Conservation (phyloP, 345 rosid species). For the Eucalyptus victrix region DNA sequence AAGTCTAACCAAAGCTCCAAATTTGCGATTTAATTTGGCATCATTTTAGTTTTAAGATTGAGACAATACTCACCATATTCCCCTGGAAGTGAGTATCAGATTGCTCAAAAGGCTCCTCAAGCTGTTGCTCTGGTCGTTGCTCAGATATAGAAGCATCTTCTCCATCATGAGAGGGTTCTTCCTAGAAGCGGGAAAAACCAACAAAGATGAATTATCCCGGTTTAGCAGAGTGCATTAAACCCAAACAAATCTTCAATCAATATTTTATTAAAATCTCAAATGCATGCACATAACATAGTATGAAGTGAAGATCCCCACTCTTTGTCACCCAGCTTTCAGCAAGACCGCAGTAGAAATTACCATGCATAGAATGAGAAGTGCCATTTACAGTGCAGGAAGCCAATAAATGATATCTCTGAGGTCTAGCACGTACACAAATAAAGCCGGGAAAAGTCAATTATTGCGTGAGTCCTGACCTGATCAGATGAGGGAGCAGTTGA, state of each 20-base stretch:
- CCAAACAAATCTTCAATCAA: neutral
- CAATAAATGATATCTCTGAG: neutral
- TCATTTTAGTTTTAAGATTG: neutral
- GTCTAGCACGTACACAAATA: neutral
- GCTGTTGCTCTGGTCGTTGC: slow-evolving; percentile 46
- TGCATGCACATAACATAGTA: neutral
- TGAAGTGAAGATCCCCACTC: neutral
- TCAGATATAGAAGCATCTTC: slow-evolving; percentile 67
- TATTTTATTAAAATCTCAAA: neutral
- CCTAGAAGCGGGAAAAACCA: too few species aligned
- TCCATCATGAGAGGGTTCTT: slow-evolving; percentile 51
- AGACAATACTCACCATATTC: slow-evolving; percentile 24
- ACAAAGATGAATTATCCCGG: too few species aligned
- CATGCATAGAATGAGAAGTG: neutral
- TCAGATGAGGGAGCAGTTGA: slow-evolving; percentile 50
- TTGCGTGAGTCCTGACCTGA: slow-evolving; percentile 46
- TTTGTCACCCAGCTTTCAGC: neutral
- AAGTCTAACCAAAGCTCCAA: neutral
- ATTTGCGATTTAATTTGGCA: neutral
- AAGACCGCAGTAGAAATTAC: neutral
- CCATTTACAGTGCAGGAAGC: neutral
- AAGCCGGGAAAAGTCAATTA: neutral
- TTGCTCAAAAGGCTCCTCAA: slow-evolving; percentile 42
- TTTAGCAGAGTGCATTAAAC: neutral
- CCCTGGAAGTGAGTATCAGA: slow-evolving; percentile 43